Evolutionary conservation across 345 rosid genomes (phyloP).

Genomic region (Arabis hirsuta): DNA sequence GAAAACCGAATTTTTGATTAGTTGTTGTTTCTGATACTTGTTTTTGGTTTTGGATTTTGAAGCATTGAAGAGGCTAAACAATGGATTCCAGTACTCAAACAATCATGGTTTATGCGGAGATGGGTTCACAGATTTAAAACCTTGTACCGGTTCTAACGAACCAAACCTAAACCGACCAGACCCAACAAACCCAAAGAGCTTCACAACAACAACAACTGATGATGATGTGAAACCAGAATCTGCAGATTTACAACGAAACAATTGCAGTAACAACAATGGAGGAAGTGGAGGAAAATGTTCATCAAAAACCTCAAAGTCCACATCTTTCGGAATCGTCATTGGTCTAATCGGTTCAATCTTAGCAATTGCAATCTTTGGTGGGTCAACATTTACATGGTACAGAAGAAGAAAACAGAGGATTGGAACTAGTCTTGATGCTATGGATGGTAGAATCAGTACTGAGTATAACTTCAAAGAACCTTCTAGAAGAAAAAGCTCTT

Average conservation of each 20-base stretch:
- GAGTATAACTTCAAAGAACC: conserved; percentile 68
- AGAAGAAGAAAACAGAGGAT: conserved; percentile 75
- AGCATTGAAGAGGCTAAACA: conserved; percentile 74
- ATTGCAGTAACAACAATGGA: conserved; percentile 47
- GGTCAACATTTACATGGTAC: conserved; percentile 59
- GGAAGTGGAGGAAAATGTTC: conserved; percentile 35
- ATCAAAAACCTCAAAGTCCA: conserved; percentile 43
- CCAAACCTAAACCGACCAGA: conserved; percentile 59
- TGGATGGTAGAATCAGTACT: conserved; percentile 69
- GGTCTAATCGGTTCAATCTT: conserved; percentile 55
- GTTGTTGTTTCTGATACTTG: not conserved
- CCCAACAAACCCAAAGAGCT: conserved; percentile 60
- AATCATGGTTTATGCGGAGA: conserved; percentile 78
- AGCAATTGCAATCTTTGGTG: conserved; percentile 49
- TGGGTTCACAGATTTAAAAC: conserved; percentile 59
- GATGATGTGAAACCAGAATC: conserved; percentile 66
- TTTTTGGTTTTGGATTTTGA: conserved; percentile 35
- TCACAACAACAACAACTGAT: conserved; percentile 30
- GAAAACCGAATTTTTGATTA: not conserved
- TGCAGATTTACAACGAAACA: conserved; percentile 53
- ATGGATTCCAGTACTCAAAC: conserved; percentile 74
- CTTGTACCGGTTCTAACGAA: conserved; percentile 53
- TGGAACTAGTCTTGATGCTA: conserved; percentile 59
- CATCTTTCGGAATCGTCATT: conserved; percentile 51
- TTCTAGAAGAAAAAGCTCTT: conserved; percentile 57